Evolutionary conservation across 805 yeast genomes (phyloP).

Genomic region (Starmera pachycereana): DNA sequence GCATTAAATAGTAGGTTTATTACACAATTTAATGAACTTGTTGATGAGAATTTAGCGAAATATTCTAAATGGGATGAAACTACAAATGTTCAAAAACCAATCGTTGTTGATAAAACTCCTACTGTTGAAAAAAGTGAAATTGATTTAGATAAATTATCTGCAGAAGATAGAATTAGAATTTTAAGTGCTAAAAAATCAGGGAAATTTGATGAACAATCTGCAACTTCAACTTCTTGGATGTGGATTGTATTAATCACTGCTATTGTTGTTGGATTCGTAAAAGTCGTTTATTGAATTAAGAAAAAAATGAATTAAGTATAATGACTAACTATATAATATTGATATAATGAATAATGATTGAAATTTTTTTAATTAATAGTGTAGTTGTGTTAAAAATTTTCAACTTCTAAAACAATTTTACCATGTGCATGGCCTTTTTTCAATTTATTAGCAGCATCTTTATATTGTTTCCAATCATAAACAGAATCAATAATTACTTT

Average conservation of each 20-base stretch:
- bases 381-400: no score
- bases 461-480: constrained; percentile 42
- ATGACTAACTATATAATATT: neutral
- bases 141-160: constrained; percentile 29
- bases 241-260: constrained; percentile 26
- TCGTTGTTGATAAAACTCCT: constrained; percentile 14
- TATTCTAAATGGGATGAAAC: constrained; percentile 11
- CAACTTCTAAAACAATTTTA: constrained; percentile 48
- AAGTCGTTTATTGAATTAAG: constrained; percentile 8
- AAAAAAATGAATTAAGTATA: neutral
- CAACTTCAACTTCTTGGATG: constrained; percentile 2
- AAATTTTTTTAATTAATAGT: no score
- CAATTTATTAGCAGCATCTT: constrained; percentile 44
- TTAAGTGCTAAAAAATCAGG: constrained; percentile 17
- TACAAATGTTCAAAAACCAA: constrained; percentile 2
- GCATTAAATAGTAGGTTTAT: constrained; percentile 46
- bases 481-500: constrained; percentile 44
- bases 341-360: neutral
- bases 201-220: neutral
- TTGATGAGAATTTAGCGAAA: constrained; percentile 22
- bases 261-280: constrained; percentile 17
- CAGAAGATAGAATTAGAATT: constrained; percentile 59
- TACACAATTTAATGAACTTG: constrained; percentile 61
- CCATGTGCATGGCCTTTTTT: constrained; percentile 49
- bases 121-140: constrained; percentile 18